Base-by-base conservation (phyloP, 2,329 filamentous ascomycete species). In the Aspergillus quadricinctus region DNA sequence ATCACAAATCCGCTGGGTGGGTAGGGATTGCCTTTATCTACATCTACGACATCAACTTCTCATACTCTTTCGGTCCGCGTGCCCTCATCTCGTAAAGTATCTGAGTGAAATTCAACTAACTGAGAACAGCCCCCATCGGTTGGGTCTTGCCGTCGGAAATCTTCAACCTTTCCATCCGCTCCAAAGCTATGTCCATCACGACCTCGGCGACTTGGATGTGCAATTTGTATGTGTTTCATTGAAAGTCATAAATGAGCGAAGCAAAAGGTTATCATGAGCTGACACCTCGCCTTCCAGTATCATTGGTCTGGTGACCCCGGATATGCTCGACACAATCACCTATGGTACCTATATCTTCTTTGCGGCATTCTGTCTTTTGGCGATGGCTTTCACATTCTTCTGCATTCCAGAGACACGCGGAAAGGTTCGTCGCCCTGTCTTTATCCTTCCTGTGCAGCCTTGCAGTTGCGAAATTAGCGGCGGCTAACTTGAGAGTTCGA, bases 301-400 rank as follows among this genome's bases (percentile, higher is more conserved):
- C 55, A 73, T 74, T 31, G 71, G 70, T 6, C 60, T 74, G 23
- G 67, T 73, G 27, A 74, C 72, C 6, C 72, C 72, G 0, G 66
- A 71, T 29, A 74, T 74, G 72, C 70, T 74, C 50, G 66, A 69
- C 11, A 65, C 64, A 4, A 74, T 74, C 54, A 67, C 68, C 5
- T 73, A 66, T 64, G 71, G 72, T 7, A 74, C 71, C n/a, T 73
- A 74, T 57, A 72, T 74, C 50, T 74, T 74, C 64, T 74, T 74
- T 43, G 71, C 71, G 0, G 71, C 69, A 1, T 73, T 73, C 49
- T 73, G 70, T 59, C 63, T 73, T 23, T 57, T 74, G 9, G 72
- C 70, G 0, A 58, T 73, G 1, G 64, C 54, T 0, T 74, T 73
- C 55, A 72, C 70, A 1, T 69, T 68, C 57, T 69, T 74, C 46